These are phyloP conservation scores for Colletotrichum acutatum DNA, from an alignment of 2,329 filamentous ascomycete genomes.

Conservation along the genomic window DNA sequence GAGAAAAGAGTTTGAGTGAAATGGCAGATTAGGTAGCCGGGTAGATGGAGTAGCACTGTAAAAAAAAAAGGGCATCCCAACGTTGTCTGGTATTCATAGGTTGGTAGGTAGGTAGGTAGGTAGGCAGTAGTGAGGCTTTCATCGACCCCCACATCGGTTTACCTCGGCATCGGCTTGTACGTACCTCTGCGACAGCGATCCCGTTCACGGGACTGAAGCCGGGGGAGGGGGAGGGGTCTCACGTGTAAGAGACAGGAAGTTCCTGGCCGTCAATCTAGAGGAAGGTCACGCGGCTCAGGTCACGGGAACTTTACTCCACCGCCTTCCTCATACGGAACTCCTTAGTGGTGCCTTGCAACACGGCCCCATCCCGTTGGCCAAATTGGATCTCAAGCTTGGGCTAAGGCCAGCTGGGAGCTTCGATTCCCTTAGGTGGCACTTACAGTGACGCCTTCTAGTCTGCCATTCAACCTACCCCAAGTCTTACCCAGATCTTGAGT, in stretches of 20 bases:
- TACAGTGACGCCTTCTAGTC: not conserved
- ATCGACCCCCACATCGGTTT: not conserved
- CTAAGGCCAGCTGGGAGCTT: slow-evolving; percentile 1
- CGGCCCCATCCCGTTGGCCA: not conserved
- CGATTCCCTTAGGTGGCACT: slow-evolving; percentile 12
- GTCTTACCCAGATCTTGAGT: not conserved
- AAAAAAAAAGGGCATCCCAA: too few relatives aligned
- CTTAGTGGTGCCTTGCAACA: not conserved
- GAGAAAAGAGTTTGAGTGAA: too few relatives aligned
- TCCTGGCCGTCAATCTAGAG: not conserved
- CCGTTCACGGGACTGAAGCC: too few relatives aligned
- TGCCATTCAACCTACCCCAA: not conserved
- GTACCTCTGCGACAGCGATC: not conserved
- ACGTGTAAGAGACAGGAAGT: not conserved
- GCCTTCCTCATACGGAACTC: not conserved
- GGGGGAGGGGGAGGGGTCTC: not conserved
- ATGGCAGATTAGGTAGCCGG: too few relatives aligned
- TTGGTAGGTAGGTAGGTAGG: too few relatives aligned
- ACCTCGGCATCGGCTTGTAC: slow-evolving; percentile 9
- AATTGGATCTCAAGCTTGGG: not conserved
- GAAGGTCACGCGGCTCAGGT: not conserved
- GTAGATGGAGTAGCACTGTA: too few relatives aligned
- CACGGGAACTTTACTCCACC: not conserved
- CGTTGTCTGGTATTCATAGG: too few relatives aligned
- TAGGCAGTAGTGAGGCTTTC: too few relatives aligned